Conservation (phyloP, 305 asterid genomes). For the Striga hermonthica region DNA sequence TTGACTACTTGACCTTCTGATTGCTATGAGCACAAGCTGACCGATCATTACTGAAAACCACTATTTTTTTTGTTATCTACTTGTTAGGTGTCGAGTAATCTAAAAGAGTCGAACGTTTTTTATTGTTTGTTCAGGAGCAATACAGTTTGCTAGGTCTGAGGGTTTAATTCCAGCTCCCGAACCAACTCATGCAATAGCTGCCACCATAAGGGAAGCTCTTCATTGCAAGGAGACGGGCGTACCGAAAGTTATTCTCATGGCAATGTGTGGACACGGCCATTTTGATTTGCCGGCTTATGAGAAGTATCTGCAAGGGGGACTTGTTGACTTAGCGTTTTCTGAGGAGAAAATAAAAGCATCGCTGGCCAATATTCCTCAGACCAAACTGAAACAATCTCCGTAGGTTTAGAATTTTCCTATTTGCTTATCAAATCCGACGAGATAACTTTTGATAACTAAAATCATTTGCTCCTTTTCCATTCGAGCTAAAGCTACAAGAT, state of each 20-base stretch:
- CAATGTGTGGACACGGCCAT: constrained; percentile 99
- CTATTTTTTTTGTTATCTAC: too few relatives aligned
- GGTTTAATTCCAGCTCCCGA: constrained; percentile 96
- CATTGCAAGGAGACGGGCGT: constrained; percentile 81
- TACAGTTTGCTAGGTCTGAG: constrained; percentile 85
- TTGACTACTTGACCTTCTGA: too few relatives aligned
- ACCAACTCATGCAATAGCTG: constrained; percentile 90
- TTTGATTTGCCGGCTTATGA: constrained; percentile 89
- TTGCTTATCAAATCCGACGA: not conserved
- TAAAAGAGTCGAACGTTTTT: not conserved
- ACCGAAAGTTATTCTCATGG: constrained; percentile 83
- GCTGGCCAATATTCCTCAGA: constrained; percentile 60
- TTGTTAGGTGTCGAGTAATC: not conserved
- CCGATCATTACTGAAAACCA: too few relatives aligned
- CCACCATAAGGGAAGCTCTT: constrained; percentile 81
- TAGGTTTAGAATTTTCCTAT: not conserved
- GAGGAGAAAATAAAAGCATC: constrained; percentile 56
- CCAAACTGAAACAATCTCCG: constrained; percentile 28
- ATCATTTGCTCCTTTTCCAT: constrained; percentile 1
- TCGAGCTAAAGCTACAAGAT: not conserved
- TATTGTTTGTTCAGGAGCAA: constrained; percentile 54
- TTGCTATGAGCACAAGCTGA: too few relatives aligned
- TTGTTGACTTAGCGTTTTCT: constrained; percentile 67
- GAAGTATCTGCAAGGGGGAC: constrained; percentile 68
- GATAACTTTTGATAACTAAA: not conserved